phyloP scores from a whole-genome alignment of 2,329 filamentous ascomycete species.

The Aspergillus alliaceus region DNA sequence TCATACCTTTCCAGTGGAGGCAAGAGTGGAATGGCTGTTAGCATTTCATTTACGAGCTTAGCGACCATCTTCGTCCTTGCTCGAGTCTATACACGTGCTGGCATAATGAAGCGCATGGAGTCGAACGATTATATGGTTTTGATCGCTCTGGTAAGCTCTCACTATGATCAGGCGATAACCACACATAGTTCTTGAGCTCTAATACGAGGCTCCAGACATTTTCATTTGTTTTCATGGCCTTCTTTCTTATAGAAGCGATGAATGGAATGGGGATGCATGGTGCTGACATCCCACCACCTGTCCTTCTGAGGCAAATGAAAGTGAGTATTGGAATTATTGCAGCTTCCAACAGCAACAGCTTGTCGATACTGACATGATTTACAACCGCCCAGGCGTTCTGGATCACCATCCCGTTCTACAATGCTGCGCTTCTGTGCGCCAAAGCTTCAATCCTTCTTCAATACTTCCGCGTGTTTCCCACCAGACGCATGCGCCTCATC shows the following conservation, averaged over 20 bases:
- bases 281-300: constrained; percentile 28
- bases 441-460: constrained; percentile 52
- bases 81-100: constrained; percentile 34
- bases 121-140: constrained; percentile 39
- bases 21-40: constrained; percentile 26
- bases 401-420: constrained; percentile 41
- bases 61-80: constrained; percentile 30
- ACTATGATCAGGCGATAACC: not conserved
- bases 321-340: constrained; percentile 15
- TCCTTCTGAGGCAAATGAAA: constrained; percentile 35
- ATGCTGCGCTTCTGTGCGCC: constrained; percentile 39
- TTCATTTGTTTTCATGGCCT: constrained; percentile 35
- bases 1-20: constrained; percentile 27
- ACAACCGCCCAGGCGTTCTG: constrained; percentile 32
- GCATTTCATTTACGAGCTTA: constrained; percentile 32
- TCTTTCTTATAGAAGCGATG: constrained; percentile 34
- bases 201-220: constrained; percentile 22
- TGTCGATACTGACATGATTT: not conserved
- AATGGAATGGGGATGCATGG: constrained; percentile 39
- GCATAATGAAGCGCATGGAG: constrained; percentile 33
- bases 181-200: not conserved
- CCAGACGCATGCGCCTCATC: constrained; percentile 32
- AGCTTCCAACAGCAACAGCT: not conserved
- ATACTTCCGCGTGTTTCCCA: constrained; percentile 49
- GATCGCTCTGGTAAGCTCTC: constrained; percentile 29